A percentile compares a stretch with the other conserved stretches of the same genome.
Conservation (phyloP, 208 protist species). For the Porcisia deanei region DNA sequence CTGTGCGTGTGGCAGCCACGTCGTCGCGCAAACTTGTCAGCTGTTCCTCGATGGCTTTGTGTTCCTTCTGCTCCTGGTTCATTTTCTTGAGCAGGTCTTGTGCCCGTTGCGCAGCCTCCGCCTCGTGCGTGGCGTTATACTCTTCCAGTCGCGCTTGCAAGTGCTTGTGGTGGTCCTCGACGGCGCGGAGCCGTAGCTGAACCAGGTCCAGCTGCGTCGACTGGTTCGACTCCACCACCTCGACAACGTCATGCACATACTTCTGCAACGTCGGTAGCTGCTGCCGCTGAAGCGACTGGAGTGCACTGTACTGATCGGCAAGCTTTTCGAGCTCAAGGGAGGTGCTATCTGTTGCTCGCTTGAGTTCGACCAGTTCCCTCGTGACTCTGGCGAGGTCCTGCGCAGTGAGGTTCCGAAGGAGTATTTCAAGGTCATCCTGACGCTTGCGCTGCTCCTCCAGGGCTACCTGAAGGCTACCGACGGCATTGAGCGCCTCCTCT, state of each 20-base stretch:
- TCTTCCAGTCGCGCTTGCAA: conserved; percentile 20
- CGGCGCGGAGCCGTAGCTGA: conserved; percentile 21
- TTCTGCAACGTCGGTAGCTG: conserved; percentile 31
- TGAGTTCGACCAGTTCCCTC: conserved; percentile 4
- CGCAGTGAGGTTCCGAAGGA: conserved; percentile 2
- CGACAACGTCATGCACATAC: conserved; percentile 29
- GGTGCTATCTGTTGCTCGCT: conserved; percentile 2
- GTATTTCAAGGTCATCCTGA: background rate
- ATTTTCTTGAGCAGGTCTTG: conserved; percentile 4
- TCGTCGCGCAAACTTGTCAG: conserved; percentile 3
- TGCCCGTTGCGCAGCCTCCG: background rate
- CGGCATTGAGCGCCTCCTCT: background rate
- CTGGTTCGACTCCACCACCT: conserved; percentile 25
- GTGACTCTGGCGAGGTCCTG: conserved; percentile 7
- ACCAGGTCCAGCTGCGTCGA: conserved; percentile 17
- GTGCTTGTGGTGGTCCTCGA: conserved; percentile 21
- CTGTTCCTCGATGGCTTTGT: conserved; percentile 4
- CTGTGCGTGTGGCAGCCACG: conserved; percentile 2
- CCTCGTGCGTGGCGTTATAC: conserved; percentile 4
- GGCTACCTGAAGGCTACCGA: background rate
- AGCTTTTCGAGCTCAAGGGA: conserved; percentile 3
- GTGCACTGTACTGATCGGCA: conserved; percentile 11
- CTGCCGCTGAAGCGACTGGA: conserved; percentile 28
- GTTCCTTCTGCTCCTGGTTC: conserved; percentile 7
- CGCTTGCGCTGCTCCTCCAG: conserved; percentile 7